A percentile compares a stretch with the other conserved stretches of the same genome.
These are phyloP conservation scores for Bryoglossum gracile DNA, from an alignment of 495 filamentous ascomycete species.

Conservation along the genomic window DNA sequence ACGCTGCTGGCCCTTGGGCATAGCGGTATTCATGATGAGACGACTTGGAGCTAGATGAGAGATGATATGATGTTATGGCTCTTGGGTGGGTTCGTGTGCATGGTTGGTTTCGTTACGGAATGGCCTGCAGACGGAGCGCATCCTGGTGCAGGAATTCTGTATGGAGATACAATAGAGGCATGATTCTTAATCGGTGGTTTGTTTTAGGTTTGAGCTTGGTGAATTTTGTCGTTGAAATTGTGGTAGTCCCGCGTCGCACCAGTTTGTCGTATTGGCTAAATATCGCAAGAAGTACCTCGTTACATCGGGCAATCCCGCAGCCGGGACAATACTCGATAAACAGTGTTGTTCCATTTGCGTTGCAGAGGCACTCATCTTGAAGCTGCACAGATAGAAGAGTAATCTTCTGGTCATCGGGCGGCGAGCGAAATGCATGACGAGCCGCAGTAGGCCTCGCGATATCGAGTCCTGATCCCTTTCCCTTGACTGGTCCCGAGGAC, in stretches of 20 bases:
- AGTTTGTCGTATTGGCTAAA: background rate
- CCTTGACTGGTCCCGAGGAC: background rate
- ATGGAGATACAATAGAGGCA: conserved; percentile 7
- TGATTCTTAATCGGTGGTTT: conserved; percentile 2
- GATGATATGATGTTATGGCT: conserved; percentile 6
- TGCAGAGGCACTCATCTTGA: background rate
- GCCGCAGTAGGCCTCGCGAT: too few species aligned
- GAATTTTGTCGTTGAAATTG: background rate
- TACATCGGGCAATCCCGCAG: too few species aligned
- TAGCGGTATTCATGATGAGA: background rate
- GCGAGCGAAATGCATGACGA: too few species aligned
- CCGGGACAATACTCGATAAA: too few species aligned
- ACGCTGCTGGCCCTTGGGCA: background rate
- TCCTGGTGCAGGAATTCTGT: conserved; percentile 9
- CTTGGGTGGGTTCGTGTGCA: background rate
- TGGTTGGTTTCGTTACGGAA: background rate
- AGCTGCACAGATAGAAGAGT: background rate
- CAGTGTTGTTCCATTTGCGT: too few species aligned
- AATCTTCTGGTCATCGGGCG: background rate
- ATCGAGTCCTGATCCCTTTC: background rate
- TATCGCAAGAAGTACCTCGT: too few species aligned
- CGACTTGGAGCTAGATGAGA: background rate
- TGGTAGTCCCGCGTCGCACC: background rate
- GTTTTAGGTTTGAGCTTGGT: background rate
- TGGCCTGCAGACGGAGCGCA: background rate